These are phyloP conservation scores for Ashbya aceris DNA, from an alignment of 1,139 yeast genomes.

Conservation along the genomic window DNA sequence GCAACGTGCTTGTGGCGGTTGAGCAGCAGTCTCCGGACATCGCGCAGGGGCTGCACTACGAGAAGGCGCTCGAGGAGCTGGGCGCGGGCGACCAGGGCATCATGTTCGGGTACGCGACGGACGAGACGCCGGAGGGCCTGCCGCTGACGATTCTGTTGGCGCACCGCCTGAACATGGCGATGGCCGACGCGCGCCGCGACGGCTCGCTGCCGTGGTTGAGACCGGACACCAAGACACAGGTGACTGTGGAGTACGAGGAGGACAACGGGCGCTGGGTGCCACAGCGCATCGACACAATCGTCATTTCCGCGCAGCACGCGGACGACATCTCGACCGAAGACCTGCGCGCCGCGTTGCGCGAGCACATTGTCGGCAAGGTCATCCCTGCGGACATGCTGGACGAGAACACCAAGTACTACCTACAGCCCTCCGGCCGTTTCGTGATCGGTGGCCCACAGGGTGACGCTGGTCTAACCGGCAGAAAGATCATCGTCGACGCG, in stretches of 20 bases:
- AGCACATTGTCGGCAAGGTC: slow-evolving; percentile 82
- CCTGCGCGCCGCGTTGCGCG: slow-evolving; percentile 65
- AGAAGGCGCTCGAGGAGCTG: slow-evolving; percentile 90
- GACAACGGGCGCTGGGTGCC: slow-evolving; percentile 95
- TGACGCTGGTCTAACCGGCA: slow-evolving; percentile 99
- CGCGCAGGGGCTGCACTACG: slow-evolving; percentile 98
- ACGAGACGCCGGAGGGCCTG: slow-evolving; percentile 94
- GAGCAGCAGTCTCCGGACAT: slow-evolving; percentile 99
- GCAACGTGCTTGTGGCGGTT: slow-evolving; percentile 97
- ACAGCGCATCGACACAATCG: slow-evolving; percentile 93
- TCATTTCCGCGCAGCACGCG: slow-evolving; percentile 95
- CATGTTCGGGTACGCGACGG: slow-evolving; percentile 99
- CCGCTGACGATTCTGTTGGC: slow-evolving; percentile 92
- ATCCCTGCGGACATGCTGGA: slow-evolving; percentile 86
- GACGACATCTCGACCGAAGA: slow-evolving; percentile 92
- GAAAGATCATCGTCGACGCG: slow-evolving; percentile 98
- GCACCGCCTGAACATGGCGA: slow-evolving; percentile 92
- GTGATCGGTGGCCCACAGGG: slow-evolving; percentile 99
- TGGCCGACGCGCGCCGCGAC: slow-evolving; percentile 95
- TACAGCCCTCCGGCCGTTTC: slow-evolving; percentile 99
- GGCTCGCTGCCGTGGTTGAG: slow-evolving; percentile 94
- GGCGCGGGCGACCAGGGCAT: slow-evolving; percentile 99
- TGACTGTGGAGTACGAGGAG: slow-evolving; percentile 89
- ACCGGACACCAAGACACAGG: slow-evolving; percentile 99
- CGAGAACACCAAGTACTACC: slow-evolving; percentile 92